These are phyloP conservation scores for Paramecium biaurelia DNA, from an alignment of 73 alveolate species.

Conservation along the genomic window DNA sequence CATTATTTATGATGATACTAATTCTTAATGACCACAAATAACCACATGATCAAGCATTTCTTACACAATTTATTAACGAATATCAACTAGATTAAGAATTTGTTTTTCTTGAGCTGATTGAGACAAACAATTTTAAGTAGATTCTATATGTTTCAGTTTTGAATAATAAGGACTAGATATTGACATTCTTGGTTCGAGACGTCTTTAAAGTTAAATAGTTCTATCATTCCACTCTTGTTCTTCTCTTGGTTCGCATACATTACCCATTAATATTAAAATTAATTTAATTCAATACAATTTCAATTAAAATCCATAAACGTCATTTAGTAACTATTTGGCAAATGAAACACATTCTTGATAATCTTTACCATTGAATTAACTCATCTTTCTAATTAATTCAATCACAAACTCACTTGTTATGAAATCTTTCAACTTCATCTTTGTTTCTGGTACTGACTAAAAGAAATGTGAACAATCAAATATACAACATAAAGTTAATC, in stretches of 20 bases:
- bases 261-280: not conserved
- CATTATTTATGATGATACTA: not conserved
- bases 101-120: not conserved
- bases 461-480: conserved; percentile 14
- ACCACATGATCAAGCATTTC: not conserved
- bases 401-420: conserved; percentile 28
- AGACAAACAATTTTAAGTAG: not conserved
- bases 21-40: not conserved
- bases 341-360: not conserved
- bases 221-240: not conserved
- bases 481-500: not conserved
- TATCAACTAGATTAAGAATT: not conserved
- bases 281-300: not conserved
- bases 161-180: not conserved
- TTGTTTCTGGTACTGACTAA: not conserved
- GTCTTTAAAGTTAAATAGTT: not conserved
- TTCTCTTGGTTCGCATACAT: not conserved
- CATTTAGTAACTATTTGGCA: conserved; percentile 6
- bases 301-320: not conserved
- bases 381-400: not conserved
- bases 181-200: not conserved
- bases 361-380: not conserved
- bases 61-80: not conserved
- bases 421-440: not conserved
- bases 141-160: not conserved